Conservation (phyloP, 2,329 filamentous ascomycete species). For the Leptosphaerulina australis region DNA sequence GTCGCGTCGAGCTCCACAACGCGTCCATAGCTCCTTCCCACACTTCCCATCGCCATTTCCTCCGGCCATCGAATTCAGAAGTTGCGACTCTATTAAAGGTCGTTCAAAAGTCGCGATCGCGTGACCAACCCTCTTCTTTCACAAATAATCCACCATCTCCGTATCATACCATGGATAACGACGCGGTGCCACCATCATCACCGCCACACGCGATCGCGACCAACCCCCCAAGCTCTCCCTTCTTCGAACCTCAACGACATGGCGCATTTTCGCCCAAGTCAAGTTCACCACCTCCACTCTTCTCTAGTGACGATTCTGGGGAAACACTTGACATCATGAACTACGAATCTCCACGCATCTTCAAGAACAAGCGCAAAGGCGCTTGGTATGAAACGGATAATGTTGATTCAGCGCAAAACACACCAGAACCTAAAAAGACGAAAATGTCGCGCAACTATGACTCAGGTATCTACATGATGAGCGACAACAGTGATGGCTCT, state of each 20-base stretch:
- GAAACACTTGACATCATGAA: constrained; percentile 40
- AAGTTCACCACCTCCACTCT: constrained; percentile 40
- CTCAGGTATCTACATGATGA: constrained; percentile 42
- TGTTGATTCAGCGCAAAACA: constrained; percentile 21
- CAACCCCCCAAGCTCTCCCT: constrained; percentile 33
- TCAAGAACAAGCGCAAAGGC: constrained; percentile 43
- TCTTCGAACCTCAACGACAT: constrained; percentile 27
- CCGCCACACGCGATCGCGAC: constrained; percentile 31
- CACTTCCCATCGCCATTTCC: neutral
- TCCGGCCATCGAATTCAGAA: constrained; percentile 8
- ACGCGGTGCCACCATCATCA: constrained; percentile 31
- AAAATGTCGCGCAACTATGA: constrained; percentile 42
- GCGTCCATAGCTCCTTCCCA: constrained; percentile 10
- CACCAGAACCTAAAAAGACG: constrained; percentile 32
- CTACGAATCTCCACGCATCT: constrained; percentile 40
- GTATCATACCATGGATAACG: constrained; percentile 28
- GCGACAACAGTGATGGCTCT: constrained; percentile 32
- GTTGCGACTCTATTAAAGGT: neutral
- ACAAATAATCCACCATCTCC: neutral
- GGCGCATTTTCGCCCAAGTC: constrained; percentile 36
- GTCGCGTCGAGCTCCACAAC: constrained; percentile 16
- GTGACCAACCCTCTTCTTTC: neutral
- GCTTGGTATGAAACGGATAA: constrained; percentile 37
- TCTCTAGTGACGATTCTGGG: constrained; percentile 42
- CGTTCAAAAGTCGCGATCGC: constrained; percentile 8